phyloP scores from a whole-genome alignment of 495 filamentous ascomycete genomes.

The Neurospora sp. region DNA sequence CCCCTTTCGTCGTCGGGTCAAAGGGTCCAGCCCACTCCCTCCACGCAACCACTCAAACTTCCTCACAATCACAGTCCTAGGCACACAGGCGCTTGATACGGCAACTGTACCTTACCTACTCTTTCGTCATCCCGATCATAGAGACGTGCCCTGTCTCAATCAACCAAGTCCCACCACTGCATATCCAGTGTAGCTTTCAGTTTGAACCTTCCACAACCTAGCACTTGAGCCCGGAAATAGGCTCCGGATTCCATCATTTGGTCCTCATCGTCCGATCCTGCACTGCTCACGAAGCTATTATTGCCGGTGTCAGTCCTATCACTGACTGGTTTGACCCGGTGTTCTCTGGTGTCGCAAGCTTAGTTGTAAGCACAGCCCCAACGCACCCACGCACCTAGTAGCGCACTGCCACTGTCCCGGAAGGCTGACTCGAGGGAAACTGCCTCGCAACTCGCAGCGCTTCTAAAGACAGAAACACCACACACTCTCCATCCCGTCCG shows the following conservation, averaged over 20 bases:
- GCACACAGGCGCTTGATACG: neutral
- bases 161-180: neutral
- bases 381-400: neutral
- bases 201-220: neutral
- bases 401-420: conserved; percentile 24
- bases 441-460: conserved; percentile 17
- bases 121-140: neutral
- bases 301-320: neutral
- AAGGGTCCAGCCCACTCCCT: neutral
- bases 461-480: conserved; percentile 33
- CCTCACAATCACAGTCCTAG: neutral
- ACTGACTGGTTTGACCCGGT: neutral
- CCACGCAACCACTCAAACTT: neutral
- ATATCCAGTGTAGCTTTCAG: neutral
- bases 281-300: neutral
- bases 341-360: conserved; percentile 8
- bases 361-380: conserved; percentile 25
- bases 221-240: neutral
- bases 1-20: neutral
- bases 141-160: neutral
- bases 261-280: neutral
- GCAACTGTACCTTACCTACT: neutral
- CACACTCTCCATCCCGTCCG: conserved; percentile 1
- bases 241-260: neutral
- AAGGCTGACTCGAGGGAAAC: conserved; percentile 26